Evolutionary conservation across 257 asterid genomes (phyloP).

Genomic region (Perilla frutescens): DNA sequence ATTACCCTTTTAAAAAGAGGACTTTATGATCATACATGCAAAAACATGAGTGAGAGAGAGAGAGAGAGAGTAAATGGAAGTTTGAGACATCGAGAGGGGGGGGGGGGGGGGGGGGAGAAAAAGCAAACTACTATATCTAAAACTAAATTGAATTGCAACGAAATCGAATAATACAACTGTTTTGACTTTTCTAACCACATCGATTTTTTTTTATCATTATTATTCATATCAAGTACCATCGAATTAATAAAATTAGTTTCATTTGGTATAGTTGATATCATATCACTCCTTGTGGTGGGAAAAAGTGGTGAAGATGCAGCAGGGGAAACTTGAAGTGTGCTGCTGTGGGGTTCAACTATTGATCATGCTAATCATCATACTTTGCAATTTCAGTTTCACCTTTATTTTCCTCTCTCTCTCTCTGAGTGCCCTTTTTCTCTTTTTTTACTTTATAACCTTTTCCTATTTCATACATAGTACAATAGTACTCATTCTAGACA

Average conservation of each 20-base stretch:
- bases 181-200: too few relatives aligned
- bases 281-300: constrained; percentile 6
- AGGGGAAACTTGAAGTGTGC: constrained; percentile 41
- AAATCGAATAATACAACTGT: too few relatives aligned
- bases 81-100: constrained; percentile 7
- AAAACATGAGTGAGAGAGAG: constrained; percentile 24
- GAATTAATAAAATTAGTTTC: too few relatives aligned
- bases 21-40: constrained; percentile 33
- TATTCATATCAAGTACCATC: too few relatives aligned
- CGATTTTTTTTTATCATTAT: too few relatives aligned
- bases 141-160: too few relatives aligned
- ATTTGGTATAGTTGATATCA: too few relatives aligned
- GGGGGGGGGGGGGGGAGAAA: too few relatives aligned
- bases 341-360: constrained; percentile 45
- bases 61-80: constrained; percentile 32
- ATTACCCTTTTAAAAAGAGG: constrained; percentile 43
- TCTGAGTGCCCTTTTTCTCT: neutral
- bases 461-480: neutral
- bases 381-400: constrained; percentile 43
- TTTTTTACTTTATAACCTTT: neutral
- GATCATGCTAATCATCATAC: constrained; percentile 58
- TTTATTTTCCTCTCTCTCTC: neutral
- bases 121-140: too few relatives aligned
- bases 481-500: neutral
- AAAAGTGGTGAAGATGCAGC: constrained; percentile 41